Evolutionary conservation across 352 stramenopile genomes (phyloP), one percentile per base, ranked within the genome.

Genomic region (Globisporangium uncinulatum): DNA sequence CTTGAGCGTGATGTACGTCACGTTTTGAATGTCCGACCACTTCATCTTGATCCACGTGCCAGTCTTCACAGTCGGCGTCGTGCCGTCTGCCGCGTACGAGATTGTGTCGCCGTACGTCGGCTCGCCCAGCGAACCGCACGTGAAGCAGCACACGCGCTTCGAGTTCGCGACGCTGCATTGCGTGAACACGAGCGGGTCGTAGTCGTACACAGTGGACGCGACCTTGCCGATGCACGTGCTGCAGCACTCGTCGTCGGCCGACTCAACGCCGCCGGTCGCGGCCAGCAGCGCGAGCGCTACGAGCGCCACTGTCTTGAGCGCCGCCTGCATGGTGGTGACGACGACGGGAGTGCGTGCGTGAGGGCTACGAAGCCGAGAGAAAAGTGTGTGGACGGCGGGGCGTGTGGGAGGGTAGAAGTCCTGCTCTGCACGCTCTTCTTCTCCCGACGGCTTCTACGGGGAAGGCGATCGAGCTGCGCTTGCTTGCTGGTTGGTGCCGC

Each of bases 1-100:
- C 51, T 83, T 83, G 58, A 88, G 73, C 56, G 69, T 61, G 29
- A 87, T 63, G 67, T 80, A 90, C 45, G 80, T 90, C n/a, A 90
- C 80, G 47, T 88, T 87, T 29, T 42, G 51, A 29, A 74, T 62
- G 34, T 67, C 60, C 21, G 51, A 56, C 77, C 77, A 90, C 13
- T 79, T 70, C 32, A 90, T 69, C 41, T 76, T 78, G 58, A 90
- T 63, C 62, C 70, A 88, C 46, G 57, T 77, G 51, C 80, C 80
- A 6, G 67, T 67, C 52, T 70, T 76, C 20, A 82, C 66, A 5
- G 74, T 57, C 10, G 76, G 72, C 34, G 80, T 88, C 5, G 73
- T 70, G 49, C 80, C 80, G 60, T 90, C 78, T 19, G 11, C 21
- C 39, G 59, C 59, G 37, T 51, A 65, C 51, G 59, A 43, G 43